A percentile compares a stretch with the other conserved stretches of the same genome.
phyloP scores from a whole-genome alignment of 2,329 filamentous ascomycete genomes.

The Rhinocladiella mackenziei region DNA sequence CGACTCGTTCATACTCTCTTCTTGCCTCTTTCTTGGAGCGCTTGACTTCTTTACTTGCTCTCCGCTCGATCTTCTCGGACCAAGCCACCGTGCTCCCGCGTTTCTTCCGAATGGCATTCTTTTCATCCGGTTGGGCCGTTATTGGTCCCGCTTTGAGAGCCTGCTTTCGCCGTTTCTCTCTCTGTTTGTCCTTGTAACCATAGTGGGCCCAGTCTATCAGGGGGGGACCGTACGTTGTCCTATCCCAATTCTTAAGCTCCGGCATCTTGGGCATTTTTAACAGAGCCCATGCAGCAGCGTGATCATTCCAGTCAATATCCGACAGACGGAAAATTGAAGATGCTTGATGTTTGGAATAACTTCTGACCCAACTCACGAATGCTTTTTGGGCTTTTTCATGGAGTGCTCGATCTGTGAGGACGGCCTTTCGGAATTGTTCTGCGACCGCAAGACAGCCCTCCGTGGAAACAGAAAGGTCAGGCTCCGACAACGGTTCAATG shows the following conservation, averaged over 20 bases:
- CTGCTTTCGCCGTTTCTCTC: slow-evolving; percentile 62
- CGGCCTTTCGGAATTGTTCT: slow-evolving; percentile 56
- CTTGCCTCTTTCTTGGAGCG: slow-evolving; percentile 62
- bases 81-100: slow-evolving; percentile 62
- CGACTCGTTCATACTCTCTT: slow-evolving; percentile 59
- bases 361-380: slow-evolving; percentile 89
- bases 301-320: slow-evolving; percentile 79
- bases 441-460: slow-evolving; percentile 58
- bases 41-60: slow-evolving; percentile 58
- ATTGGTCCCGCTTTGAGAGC: slow-evolving; percentile 45
- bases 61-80: slow-evolving; percentile 66
- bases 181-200: slow-evolving; percentile 66
- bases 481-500: slow-evolving; percentile 59
- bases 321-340: slow-evolving; percentile 81
- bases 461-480: slow-evolving; percentile 55
- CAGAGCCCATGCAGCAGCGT: slow-evolving; percentile 80
- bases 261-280: slow-evolving; percentile 90
- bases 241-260: slow-evolving; percentile 70
- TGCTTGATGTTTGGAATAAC: slow-evolving; percentile 86
- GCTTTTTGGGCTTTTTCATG: slow-evolving; percentile 86
- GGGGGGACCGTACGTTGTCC: slow-evolving; percentile 60
- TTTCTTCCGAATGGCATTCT: slow-evolving; percentile 38
- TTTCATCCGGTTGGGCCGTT: slow-evolving; percentile 27
- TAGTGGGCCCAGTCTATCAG: slow-evolving; percentile 65
- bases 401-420: slow-evolving; percentile 59